Percentiles rank a stretch among this genome's conserved stretches.
Evolutionary conservation across 2,329 filamentous ascomycete genomes (phyloP).

Genomic region (Aspergillus eucalypticola): DNA sequence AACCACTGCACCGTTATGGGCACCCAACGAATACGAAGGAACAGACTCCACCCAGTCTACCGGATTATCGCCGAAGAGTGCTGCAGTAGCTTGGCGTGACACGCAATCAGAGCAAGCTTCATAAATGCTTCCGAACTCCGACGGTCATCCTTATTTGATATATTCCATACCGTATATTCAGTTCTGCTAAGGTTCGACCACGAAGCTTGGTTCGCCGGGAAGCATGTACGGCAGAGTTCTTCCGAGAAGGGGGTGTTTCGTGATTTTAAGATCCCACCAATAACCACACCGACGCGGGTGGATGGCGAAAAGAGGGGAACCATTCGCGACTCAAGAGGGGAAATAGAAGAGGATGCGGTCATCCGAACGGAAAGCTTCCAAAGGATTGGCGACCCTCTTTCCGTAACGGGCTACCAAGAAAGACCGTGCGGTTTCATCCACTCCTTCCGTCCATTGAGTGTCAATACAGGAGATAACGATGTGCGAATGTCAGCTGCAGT

Average conservation of each 20-base stretch:
- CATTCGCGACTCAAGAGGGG: not conserved
- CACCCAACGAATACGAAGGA: too few species aligned
- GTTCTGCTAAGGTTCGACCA: not conserved
- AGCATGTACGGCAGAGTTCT: not conserved
- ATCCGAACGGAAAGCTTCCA: not conserved
- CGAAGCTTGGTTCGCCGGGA: slow-evolving; percentile 1
- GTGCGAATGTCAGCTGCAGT: not conserved
- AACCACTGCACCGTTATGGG: too few species aligned
- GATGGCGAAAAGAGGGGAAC: not conserved
- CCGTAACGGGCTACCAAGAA: not conserved
- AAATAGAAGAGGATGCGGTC: not conserved
- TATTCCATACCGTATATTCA: not conserved
- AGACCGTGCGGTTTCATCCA: not conserved
- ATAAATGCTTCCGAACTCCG: too few species aligned
- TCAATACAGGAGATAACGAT: not conserved
- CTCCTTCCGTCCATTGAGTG: not conserved
- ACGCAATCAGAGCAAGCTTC: too few species aligned
- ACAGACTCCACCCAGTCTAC: too few species aligned
- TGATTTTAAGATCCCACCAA: not conserved
- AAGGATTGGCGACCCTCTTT: not conserved
- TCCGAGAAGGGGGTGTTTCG: not conserved
- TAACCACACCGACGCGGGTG: not conserved
- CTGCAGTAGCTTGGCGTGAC: too few species aligned
- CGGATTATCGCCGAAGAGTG: too few species aligned
- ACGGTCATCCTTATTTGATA: too few species aligned